Base-by-base conservation (phyloP, 305 asterid genomes). In the Plantago lanceolata region DNA sequence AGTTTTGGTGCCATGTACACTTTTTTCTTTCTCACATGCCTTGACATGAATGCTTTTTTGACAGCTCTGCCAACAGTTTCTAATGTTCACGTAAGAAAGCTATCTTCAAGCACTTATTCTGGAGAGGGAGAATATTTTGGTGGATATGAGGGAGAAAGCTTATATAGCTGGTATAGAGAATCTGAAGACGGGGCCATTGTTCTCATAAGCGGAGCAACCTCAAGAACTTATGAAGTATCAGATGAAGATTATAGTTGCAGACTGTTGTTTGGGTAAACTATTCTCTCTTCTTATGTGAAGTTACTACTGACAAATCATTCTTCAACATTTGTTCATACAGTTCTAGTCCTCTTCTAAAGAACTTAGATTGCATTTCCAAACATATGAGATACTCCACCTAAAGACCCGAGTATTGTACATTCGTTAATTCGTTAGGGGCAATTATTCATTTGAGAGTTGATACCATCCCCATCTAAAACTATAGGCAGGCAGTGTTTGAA, bases 51-150 rank as follows among this genome's bases (percentile, higher is more conserved):
- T 70, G 61, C 71, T 77, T 70, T 74, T 20, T 44, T 75, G 59
- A 67, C 97, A 94, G 97, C 97, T 76, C 78, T 73, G 65, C 99
- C 99, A 67, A 65, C 79, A 47, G 96, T 86, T 73, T 78, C 84
- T 60, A 79, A 76, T 76, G 95, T 94, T 73, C 73, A 56, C 6
- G 80, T 78, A 73, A 79, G 75, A 70, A 82, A 79, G 76, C 49
- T 85, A 72, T 85, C 99, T 54, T 71, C 81, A 57, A 81, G 80
- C 76, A 79, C 83, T 57, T 90, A 83, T 69, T 49, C 70, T 67
- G 99, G 97, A 53, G 96, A 83, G 73, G 99, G 96, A 66, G 84
- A 82, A 60, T 94, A 94, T 76, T 90, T 83, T 73, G 99, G 99
- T 66, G 97, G 99, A 58, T 68, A 83, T 43, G 96, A 90, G 85